Percentiles rank a stretch among this genome's conserved stretches.
These are phyloP conservation scores for Annulohypoxylon truncatum DNA, from an alignment of 2,329 filamentous ascomycete genomes.

Conservation along the genomic window DNA sequence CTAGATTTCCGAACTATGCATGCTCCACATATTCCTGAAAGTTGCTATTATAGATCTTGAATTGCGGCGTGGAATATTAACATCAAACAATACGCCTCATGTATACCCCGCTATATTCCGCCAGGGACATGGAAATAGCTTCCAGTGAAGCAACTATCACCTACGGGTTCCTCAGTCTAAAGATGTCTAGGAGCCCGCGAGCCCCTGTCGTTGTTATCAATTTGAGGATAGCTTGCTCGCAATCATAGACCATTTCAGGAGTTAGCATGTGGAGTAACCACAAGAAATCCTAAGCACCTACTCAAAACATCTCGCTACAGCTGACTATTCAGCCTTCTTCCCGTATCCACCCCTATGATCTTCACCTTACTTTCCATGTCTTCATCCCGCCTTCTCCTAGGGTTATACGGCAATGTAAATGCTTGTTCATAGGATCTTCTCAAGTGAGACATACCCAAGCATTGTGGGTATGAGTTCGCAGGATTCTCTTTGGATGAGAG, in stretches of 20 bases:
- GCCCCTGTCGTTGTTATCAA: not conserved
- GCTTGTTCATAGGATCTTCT: not conserved
- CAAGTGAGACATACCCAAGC: not conserved
- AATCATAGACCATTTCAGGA: not conserved
- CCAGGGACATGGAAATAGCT: not conserved
- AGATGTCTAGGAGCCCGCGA: not conserved
- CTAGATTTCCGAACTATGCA: not conserved
- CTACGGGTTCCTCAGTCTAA: not conserved
- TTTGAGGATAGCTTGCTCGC: not conserved
- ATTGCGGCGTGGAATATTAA: not conserved
- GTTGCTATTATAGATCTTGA: not conserved
- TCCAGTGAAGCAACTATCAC: not conserved
- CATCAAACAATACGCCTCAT: not conserved
- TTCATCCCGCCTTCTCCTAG: not conserved
- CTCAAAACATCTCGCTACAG: not conserved
- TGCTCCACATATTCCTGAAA: not conserved
- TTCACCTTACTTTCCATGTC: not conserved
- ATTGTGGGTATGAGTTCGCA: not conserved
- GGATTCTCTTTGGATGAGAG: not conserved
- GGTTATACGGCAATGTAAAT: not conserved
- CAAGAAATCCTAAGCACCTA: not conserved
- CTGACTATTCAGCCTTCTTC: not conserved
- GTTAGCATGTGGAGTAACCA: not conserved
- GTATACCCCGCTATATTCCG: not conserved
- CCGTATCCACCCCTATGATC: not conserved